Evolutionary conservation across 331 rosid species (phyloP).

Genomic region (Rosa hybrid): DNA sequence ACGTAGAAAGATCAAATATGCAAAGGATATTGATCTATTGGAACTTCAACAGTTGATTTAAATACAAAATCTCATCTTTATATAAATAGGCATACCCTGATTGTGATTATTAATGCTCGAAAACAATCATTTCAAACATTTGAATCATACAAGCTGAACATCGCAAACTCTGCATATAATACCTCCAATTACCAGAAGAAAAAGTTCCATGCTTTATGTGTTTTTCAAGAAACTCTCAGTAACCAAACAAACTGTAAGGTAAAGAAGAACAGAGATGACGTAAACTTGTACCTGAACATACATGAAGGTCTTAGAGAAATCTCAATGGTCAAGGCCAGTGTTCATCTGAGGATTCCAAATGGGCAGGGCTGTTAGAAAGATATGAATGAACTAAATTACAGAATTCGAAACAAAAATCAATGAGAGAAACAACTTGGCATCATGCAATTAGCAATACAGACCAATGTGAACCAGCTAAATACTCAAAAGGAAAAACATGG

Average conservation of each 20-base stretch:
- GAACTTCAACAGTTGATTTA: neutral
- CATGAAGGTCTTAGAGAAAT: conserved; percentile 14
- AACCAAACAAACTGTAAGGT: neutral
- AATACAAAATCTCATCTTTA: neutral
- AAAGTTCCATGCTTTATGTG: neutral
- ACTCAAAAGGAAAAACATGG: too few relatives aligned
- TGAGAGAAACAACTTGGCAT: neutral
- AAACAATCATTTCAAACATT: neutral
- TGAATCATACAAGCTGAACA: neutral
- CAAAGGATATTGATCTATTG: too few relatives aligned
- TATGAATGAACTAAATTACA: neutral
- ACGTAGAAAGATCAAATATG: neutral
- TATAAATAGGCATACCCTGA: neutral
- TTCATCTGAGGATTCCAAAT: neutral
- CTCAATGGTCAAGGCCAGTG: neutral
- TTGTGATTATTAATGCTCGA: neutral
- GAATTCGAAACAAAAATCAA: neutral
- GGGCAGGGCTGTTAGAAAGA: neutral
- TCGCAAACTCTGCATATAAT: neutral
- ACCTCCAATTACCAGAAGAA: neutral
- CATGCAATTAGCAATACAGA: neutral
- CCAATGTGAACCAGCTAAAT: neutral
- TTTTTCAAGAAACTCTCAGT: neutral
- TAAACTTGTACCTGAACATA: conserved; percentile 22
- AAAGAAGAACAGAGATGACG: neutral